Percentiles rank a stretch among this genome's conserved stretches.
These are phyloP conservation scores for Mycogone perniciosa DNA, from an alignment of 2,329 filamentous ascomycete species.

Conservation along the genomic window DNA sequence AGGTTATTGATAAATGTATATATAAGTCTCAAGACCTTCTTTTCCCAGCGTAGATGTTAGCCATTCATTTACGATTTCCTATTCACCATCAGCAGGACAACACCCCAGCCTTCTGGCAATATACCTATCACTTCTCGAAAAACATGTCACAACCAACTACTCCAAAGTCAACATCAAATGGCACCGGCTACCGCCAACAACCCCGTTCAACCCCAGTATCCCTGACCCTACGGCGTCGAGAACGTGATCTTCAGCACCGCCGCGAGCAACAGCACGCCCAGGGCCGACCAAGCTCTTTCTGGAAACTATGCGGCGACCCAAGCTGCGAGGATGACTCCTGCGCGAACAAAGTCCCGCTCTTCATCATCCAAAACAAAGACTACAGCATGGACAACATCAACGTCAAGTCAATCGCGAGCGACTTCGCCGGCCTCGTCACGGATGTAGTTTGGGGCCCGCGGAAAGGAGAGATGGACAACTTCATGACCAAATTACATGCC, in stretches of 20 bases:
- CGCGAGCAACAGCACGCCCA: slow-evolving; percentile 15
- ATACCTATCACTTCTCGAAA: too few relatives aligned
- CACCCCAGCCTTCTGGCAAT: too few relatives aligned
- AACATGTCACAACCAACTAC: too few relatives aligned
- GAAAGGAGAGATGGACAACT: slow-evolving; percentile 2
- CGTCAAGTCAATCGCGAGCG: slow-evolving; percentile 14
- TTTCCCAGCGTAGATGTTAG: too few relatives aligned
- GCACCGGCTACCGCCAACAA: too few relatives aligned
- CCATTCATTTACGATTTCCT: too few relatives aligned
- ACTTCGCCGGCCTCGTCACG: slow-evolving; percentile 17
- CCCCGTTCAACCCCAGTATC: neutral
- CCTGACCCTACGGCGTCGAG: slow-evolving; percentile 14
- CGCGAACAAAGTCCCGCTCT: slow-evolving; percentile 10
- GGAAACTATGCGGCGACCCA: slow-evolving; percentile 17
- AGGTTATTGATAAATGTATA: too few relatives aligned
- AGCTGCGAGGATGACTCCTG: slow-evolving; percentile 12
- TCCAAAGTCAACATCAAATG: too few relatives aligned
- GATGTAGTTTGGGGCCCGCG: slow-evolving; percentile 2
- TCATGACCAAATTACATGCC: slow-evolving; percentile 12
- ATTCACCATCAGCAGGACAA: too few relatives aligned
- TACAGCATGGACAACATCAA: slow-evolving; percentile 1
- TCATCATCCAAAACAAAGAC: too few relatives aligned
- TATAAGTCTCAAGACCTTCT: too few relatives aligned
- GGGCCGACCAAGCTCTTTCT: slow-evolving; percentile 16
- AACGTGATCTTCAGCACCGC: neutral